These are phyloP conservation scores for Nakataea oryzae DNA, from an alignment of 2,329 filamentous ascomycete genomes.

Conservation along the genomic window DNA sequence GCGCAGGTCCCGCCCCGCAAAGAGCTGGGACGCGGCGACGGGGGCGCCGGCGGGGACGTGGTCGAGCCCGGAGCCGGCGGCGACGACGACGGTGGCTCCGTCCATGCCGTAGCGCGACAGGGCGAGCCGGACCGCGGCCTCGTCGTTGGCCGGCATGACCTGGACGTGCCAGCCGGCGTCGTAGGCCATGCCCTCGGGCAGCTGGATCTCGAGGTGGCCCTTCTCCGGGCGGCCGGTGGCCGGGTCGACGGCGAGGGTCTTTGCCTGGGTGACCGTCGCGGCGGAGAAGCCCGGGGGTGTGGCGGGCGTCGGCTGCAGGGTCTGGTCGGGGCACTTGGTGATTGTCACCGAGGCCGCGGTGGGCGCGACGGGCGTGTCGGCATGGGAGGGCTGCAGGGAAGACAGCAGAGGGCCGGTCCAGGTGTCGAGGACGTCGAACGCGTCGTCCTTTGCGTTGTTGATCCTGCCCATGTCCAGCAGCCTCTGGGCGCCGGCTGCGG, in stretches of 20 bases:
- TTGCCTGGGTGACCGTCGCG: slow-evolving; percentile 24
- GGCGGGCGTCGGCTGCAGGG: not conserved
- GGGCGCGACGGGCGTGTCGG: too few species aligned
- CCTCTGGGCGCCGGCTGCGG: slow-evolving; percentile 29
- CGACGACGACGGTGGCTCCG: slow-evolving; percentile 44
- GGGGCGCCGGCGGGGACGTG: slow-evolving; percentile 10
- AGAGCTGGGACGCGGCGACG: slow-evolving; percentile 7
- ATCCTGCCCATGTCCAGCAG: slow-evolving; percentile 32
- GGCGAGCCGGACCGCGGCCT: slow-evolving; percentile 38
- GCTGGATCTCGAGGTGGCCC: slow-evolving; percentile 36
- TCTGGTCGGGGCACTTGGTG: slow-evolving; percentile 12
- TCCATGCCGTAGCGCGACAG: slow-evolving; percentile 45
- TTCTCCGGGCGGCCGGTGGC: slow-evolving; percentile 25
- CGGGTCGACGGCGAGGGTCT: not conserved
- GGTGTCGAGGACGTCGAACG: slow-evolving; percentile 37
- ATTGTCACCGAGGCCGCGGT: not conserved
- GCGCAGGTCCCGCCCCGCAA: not conserved
- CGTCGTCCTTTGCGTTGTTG: slow-evolving; percentile 30
- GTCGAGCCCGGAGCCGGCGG: slow-evolving; percentile 21
- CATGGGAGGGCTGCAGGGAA: not conserved
- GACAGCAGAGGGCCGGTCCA: slow-evolving; percentile 31
- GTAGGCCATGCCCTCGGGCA: slow-evolving; percentile 43
- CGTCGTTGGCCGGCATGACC: slow-evolving; percentile 47
- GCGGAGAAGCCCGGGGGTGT: not conserved
- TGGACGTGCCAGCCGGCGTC: slow-evolving; percentile 53